Evolutionary conservation across 768 basidiomycete species (phyloP), one percentile per base, ranked within the genome.

Genomic region (Leccinum rimulosum): DNA sequence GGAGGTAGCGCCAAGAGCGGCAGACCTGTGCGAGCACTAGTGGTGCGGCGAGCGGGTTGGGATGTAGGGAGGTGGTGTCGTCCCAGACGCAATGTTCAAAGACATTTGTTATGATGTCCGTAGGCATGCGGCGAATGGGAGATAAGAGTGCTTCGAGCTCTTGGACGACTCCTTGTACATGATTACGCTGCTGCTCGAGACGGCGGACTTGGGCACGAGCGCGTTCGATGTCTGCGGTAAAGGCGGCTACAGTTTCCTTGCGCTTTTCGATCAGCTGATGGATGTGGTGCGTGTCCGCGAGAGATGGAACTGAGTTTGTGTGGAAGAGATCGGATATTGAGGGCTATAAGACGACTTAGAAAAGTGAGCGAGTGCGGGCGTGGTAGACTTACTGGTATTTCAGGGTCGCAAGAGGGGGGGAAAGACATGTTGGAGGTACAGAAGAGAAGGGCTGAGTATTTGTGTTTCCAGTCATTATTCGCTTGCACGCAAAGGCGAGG

Each of bases 101-200:
- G 30, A 72, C 15, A 8, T 56, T 69, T 15, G 58, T 56, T 58
- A 72, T 71, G 60, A 74, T 62, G 56, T 72, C 71, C 11, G 62
- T 70, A 52, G 71, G 71, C 61, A 74, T 63, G 55, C 71, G 72
- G 33, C 73, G 72, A 6, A 70, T 56, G 54, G 70, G 72, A 10
- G 70, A 70, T 14, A 64, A 11, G 25, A 72, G 66, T 0, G 72
- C 70, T 28, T 70, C 60, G 50, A 72, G 65, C 50, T 72, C 64
- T 1, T 59, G 61, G 14, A 70, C 59, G 57, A 72, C 40, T n/a
- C 3, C 51, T 5, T 58, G 35, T 12, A 63, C 55, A 0, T 52
- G 43, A 8, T 52, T 54, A 4, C 62, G 60, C 25, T 63, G 57
- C 1, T 31, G 51, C 30, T 74, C 72, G 30, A 72, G 66, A 27